Percentiles rank a stretch among this genome's conserved stretches.
Evolutionary conservation across 2,329 filamentous ascomycete genomes (phyloP).

Genomic region (Fusarium sp.): DNA sequence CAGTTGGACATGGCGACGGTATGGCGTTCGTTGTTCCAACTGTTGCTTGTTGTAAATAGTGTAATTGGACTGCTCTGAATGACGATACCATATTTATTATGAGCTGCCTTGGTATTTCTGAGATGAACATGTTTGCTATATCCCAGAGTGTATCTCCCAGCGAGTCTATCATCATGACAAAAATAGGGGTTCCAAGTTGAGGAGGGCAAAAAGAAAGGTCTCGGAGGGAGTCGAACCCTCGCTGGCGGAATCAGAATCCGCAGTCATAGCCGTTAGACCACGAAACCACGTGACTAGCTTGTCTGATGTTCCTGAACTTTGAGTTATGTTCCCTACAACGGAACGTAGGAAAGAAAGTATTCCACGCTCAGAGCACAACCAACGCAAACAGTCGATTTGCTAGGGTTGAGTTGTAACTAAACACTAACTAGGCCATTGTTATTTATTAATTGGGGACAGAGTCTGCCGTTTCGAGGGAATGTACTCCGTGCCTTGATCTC

Average conservation of each 20-base stretch:
- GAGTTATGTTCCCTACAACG: background rate
- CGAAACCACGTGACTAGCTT: background rate
- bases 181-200: background rate
- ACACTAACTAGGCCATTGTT: background rate
- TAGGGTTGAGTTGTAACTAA: background rate
- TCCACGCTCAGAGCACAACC: background rate
- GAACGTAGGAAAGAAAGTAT: background rate
- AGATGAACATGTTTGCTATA: background rate
- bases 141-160: background rate
- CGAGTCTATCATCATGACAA: background rate
- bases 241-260: constrained; percentile 21
- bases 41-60: constrained; percentile 34
- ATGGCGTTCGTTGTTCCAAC: constrained; percentile 37
- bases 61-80: constrained; percentile 21
- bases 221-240: constrained; percentile 11
- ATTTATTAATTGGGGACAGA: background rate
- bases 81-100: background rate
- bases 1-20: constrained; percentile 29
- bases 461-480: background rate
- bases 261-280: constrained; percentile 18
- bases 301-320: rapidly evolving
- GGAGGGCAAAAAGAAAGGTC: constrained; percentile 2
- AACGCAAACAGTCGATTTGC: background rate
- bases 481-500: background rate
- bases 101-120: background rate